Evolutionary conservation across 2,329 filamentous ascomycete genomes (phyloP).

Genomic region (Aspergillus niger): DNA sequence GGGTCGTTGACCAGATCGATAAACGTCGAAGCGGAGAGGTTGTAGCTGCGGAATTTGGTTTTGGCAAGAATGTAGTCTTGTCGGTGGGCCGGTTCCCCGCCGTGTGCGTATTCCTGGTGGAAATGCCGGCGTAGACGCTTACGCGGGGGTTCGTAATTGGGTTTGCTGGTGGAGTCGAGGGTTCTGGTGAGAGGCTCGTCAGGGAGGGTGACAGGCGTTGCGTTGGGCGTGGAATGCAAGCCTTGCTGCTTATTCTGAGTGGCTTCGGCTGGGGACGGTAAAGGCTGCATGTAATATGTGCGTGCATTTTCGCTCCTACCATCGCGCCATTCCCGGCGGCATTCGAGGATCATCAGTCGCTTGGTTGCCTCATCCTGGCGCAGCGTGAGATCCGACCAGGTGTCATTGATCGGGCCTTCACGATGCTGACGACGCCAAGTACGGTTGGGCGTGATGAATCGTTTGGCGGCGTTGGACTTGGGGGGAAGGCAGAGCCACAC

Average conservation of each 20-base stretch:
- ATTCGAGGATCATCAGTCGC: slow-evolving; percentile 64
- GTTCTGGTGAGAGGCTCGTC: slow-evolving; percentile 35
- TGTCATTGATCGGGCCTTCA: slow-evolving; percentile 72
- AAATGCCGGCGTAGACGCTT: slow-evolving; percentile 43
- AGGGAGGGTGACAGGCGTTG: slow-evolving; percentile 21
- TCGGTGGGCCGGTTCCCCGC: slow-evolving; percentile 23
- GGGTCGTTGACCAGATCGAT: slow-evolving; percentile 49
- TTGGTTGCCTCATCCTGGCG: slow-evolving; percentile 62
- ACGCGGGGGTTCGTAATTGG: slow-evolving; percentile 39
- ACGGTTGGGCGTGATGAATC: slow-evolving; percentile 48
- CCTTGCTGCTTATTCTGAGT: slow-evolving; percentile 17
- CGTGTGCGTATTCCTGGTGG: slow-evolving; percentile 42
- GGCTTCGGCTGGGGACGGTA: slow-evolving; percentile 34
- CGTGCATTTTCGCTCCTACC: slow-evolving; percentile 61
- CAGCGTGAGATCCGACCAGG: slow-evolving; percentile 69
- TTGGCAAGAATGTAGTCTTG: slow-evolving; percentile 48
- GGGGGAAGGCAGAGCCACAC: slow-evolving; percentile 66
- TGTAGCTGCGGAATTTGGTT: slow-evolving; percentile 48
- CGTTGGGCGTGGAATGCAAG: slow-evolving; percentile 13
- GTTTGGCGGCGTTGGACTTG: slow-evolving; percentile 36
- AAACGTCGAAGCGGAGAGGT: slow-evolving; percentile 43
- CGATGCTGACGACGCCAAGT: slow-evolving; percentile 68
- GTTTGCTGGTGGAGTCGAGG: slow-evolving; percentile 28
- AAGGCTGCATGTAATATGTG: slow-evolving; percentile 63
- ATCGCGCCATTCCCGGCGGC: slow-evolving; percentile 66